A percentile compares a stretch with the other conserved stretches of the same genome.
phyloP scores from a whole-genome alignment of 2,329 filamentous ascomycete genomes.

The Dichotomopilus funicola region DNA sequence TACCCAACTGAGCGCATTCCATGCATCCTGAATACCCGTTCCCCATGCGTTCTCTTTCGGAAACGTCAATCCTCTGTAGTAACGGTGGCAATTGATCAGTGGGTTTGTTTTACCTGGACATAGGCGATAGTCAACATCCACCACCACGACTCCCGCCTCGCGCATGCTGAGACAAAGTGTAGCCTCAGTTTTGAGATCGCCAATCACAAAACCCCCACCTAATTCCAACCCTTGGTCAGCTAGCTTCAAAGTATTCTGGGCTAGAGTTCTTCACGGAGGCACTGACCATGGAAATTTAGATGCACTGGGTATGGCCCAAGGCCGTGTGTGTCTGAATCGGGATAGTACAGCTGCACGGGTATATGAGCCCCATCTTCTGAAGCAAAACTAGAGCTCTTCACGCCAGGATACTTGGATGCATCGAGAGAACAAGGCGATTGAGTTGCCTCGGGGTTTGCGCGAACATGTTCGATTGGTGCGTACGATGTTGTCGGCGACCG shows the following conservation, averaged over 20 bases:
- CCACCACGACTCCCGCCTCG: constrained; percentile 32
- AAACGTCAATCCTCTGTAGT: background rate
- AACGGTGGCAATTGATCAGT: background rate
- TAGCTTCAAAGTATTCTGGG: no score
- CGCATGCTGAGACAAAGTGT: constrained; percentile 32
- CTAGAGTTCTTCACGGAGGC: background rate
- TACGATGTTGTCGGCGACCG: background rate
- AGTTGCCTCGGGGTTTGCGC: constrained; percentile 26
- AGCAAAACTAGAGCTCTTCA: constrained; percentile 23
- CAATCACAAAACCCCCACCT: constrained; percentile 35
- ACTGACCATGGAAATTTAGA: constrained; percentile 32
- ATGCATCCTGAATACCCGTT: constrained; percentile 33
- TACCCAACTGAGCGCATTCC: constrained; percentile 33
- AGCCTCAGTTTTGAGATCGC: constrained; percentile 29
- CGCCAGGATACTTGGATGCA: constrained; percentile 26
- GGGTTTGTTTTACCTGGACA: constrained; percentile 29
- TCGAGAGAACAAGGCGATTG: constrained; percentile 26
- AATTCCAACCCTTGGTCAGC: background rate
- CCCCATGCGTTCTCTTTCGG: constrained; percentile 30
- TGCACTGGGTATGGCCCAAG: constrained; percentile 30
- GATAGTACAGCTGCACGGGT: constrained; percentile 30
- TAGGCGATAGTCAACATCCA: constrained; percentile 36
- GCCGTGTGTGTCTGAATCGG: constrained; percentile 26
- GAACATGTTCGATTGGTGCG: constrained; percentile 26
- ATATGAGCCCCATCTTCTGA: constrained; percentile 28